A percentile compares a stretch with the other conserved stretches of the same genome.
Evolutionary conservation across 2,329 filamentous ascomycete species (phyloP).

Genomic region (Zasmidium citrigriseum): DNA sequence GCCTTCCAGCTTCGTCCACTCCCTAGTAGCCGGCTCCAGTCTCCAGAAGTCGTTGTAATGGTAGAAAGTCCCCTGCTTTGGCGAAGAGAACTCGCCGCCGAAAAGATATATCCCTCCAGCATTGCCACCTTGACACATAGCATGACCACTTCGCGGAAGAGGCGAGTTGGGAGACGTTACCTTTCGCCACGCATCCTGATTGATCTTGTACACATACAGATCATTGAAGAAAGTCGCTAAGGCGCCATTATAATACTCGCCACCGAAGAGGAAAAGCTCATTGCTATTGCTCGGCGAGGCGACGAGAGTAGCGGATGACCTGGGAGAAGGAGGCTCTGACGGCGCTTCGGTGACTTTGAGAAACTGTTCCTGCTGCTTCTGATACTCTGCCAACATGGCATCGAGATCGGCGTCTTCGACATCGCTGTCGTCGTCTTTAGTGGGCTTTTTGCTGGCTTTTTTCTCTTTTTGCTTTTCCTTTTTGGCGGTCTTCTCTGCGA

Average conservation of each 20-base stretch:
- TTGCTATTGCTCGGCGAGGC: conserved; percentile 84
- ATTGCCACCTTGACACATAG: conserved; percentile 89
- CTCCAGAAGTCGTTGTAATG: conserved; percentile 99
- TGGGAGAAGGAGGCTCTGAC: conserved; percentile 70
- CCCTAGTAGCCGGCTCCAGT: conserved; percentile 76
- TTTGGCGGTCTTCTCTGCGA: conserved; percentile 61
- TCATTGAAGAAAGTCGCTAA: conserved; percentile 73
- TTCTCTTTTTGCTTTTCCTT: conserved; percentile 77
- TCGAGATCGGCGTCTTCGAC: conserved; percentile 92
- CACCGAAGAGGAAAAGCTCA: conserved; percentile 87
- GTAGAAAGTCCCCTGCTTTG: conserved; percentile 97
- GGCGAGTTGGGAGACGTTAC: conserved; percentile 91
- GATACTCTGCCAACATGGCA: conserved; percentile 88
- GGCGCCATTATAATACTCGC: conserved; percentile 93
- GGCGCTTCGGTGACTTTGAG: conserved; percentile 86
- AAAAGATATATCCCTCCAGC: conserved; percentile 85
- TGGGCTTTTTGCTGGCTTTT: conserved; percentile 59
- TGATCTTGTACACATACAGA: conserved; percentile 70
- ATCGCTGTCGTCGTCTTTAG: conserved; percentile 82
- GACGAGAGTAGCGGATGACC: conserved; percentile 78
- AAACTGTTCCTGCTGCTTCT: conserved; percentile 87
- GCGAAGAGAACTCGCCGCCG: conserved; percentile 93
- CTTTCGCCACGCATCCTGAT: conserved; percentile 84
- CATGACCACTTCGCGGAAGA: conserved; percentile 86
- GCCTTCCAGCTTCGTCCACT: conserved; percentile 87